Conservation (phyloP, 2,329 filamentous ascomycete species). For the Calonectria honghensis region DNA sequence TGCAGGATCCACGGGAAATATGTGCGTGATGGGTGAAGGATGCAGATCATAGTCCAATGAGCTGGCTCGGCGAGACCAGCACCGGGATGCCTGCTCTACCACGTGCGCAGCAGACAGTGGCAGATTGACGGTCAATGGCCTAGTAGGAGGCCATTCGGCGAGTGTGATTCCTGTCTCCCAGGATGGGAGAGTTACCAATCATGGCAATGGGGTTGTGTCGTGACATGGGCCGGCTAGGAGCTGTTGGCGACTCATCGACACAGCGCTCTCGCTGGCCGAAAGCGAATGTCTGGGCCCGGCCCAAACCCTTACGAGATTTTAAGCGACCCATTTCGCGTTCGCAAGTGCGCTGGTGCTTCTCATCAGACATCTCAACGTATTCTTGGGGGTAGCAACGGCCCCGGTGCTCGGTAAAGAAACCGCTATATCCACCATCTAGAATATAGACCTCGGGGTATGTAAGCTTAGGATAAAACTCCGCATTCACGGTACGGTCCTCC, state of each 20-base stretch:
- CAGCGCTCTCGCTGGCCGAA: constrained; percentile 84
- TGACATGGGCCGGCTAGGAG: constrained; percentile 65
- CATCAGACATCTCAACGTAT: constrained; percentile 96
- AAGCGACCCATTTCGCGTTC: constrained; percentile 96
- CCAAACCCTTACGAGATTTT: constrained; percentile 90
- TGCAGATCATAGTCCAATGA: constrained; percentile 49
- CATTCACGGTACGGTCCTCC: constrained; percentile 89
- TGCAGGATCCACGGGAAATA: constrained; percentile 44
- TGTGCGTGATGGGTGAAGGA: constrained; percentile 38
- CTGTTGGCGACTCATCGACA: constrained; percentile 77
- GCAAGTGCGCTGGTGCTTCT: constrained; percentile 93
- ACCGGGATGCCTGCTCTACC: constrained; percentile 49
- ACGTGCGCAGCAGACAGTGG: constrained; percentile 55
- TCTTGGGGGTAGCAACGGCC: constrained; percentile 92
- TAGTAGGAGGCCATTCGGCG: constrained; percentile 80
- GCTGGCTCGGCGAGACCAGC: constrained; percentile 54
- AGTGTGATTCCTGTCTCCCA: constrained; percentile 71
- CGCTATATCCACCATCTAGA: constrained; percentile 95
- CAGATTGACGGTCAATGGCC: constrained; percentile 51
- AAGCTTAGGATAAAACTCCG: constrained; percentile 88
- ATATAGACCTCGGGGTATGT: constrained; percentile 99
- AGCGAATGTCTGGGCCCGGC: constrained; percentile 93
- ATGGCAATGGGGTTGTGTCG: constrained; percentile 64
- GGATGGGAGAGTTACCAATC: constrained; percentile 67
- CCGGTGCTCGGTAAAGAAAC: constrained; percentile 88